Base-by-base conservation (phyloP, 2,329 filamentous ascomycete genomes). In the Diplodia scrobiculata region DNA sequence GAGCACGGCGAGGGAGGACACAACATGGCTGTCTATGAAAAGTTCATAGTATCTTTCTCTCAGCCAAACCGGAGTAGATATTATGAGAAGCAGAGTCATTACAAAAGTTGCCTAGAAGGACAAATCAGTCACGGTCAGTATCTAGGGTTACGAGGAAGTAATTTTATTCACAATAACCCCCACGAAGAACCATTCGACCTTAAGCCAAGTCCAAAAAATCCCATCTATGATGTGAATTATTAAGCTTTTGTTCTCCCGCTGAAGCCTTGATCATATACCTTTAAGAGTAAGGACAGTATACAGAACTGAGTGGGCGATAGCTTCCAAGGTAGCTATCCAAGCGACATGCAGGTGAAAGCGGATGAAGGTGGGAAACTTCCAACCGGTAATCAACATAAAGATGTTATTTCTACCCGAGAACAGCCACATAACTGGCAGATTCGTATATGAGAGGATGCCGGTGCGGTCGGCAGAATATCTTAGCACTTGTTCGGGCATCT, bases 281-380 rank as follows among this genome's bases (percentile, higher is more conserved):
- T 48, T 6, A 29, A 62, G 5, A 13, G 41, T 50, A 9, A 84
- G 74, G 1, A 83, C 67, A 0, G 84, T 82, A 68, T 89, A 91
- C 0, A 84, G 82, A 0, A 88, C 66, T 0, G 87, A 88, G 70
- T 91, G 89, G 0, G 87, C 73, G 1, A 89, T 79, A 1, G 87
- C 88, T 70, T 89, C 83, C 0, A 87, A 65, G 0, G 87, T 88
- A 6, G 87, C 82, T 2, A 89, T 80, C 25, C 88, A 81, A 0
- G 89, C 88, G 3, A 88, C 80, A 81, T 87, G 87, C 0, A 88
- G 84, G 73, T 91, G 89, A 62, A 90, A 89, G 47, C 86, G 82
- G 69, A 86, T 90, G 71, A 86, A 90, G 0, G 86, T 87, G 1
- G 83, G 82, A 72, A 88, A 90, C 9, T 85, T 86, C 87, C 88